These are phyloP conservation scores for Rosa hybrid DNA, from an alignment of 331 rosid genomes.

Conservation along the genomic window DNA sequence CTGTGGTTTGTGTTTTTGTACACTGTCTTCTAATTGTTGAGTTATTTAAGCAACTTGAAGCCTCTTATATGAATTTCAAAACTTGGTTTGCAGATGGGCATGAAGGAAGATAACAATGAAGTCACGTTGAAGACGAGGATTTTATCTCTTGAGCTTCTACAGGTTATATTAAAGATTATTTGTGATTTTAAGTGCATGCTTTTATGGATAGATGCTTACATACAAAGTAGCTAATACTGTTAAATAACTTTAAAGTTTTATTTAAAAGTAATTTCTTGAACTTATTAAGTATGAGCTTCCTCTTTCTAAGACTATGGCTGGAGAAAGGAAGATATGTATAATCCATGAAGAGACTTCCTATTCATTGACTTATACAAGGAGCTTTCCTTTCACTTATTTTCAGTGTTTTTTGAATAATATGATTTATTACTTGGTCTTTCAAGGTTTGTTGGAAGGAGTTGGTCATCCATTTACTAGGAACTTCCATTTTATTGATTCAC, in stretches of 20 bases:
- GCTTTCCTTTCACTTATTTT: too few species aligned
- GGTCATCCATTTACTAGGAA: conserved; percentile 87
- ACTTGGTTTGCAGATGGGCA: conserved; percentile 76
- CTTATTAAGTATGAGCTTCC: too few species aligned
- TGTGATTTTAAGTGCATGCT: conserved; percentile 25
- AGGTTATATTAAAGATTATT: conserved; percentile 51
- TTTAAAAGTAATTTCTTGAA: too few species aligned
- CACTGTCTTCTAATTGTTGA: conserved; percentile 22
- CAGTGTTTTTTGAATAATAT: too few species aligned
- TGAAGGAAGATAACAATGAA: conserved; percentile 95
- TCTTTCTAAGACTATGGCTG: too few species aligned
- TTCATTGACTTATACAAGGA: too few species aligned
- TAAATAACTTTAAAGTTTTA: neutral
- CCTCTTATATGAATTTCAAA: conserved; percentile 27
- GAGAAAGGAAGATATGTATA: too few species aligned
- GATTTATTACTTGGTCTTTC: conserved; percentile 16
- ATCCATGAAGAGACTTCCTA: too few species aligned
- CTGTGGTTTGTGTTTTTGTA: conserved; percentile 67
- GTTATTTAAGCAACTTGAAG: conserved; percentile 4
- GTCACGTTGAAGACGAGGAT: conserved; percentile 88
- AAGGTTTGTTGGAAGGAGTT: conserved; percentile 98
- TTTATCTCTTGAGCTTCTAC: conserved; percentile 96
- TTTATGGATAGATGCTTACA: conserved; percentile 7
- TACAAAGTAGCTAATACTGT: neutral
- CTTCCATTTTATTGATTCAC: conserved; percentile 96